Evolutionary conservation across 352 stramenopile genomes (phyloP), one percentile per base, ranked within the genome.

Genomic region (Phytopythium helicoides): DNA sequence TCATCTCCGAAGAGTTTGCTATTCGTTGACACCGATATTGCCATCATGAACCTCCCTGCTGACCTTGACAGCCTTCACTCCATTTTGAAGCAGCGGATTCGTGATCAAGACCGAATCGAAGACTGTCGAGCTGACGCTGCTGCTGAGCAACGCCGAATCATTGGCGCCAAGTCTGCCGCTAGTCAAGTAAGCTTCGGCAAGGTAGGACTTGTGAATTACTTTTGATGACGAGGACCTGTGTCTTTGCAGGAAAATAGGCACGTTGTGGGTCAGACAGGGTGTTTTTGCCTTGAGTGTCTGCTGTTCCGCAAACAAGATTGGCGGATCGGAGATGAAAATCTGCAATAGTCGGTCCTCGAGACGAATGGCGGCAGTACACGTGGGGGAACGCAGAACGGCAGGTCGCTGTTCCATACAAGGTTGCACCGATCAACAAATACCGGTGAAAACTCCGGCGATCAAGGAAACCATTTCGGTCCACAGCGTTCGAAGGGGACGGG

Each of bases 201-300:
- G 14, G 40, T 28, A 28, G 16, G 26, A 4, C n/a, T 8, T 25
- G 10, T 1, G 3, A 12, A 6, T 28, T 11, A 22, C 1, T 28
- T 7, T 54, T 10, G 47, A 10, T 7, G 3, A 19, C 26, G 5
- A 22, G 37, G 8, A 22, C 11, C 9, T 52, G 26, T 28, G 52
- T 19, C 26, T 38, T n/a, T 56, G 12, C 19, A 79, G 73, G 59
- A 74, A 16, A 66, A 63, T 33, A 60, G 58, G 6, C 76, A 90
- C 45, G 56, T 85, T 46, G 54, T 86, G 6, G 82, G 81, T 0
- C 79, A 92, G 63, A 72, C 79, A 5, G 82, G 82, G 0, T 90
- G 82, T 49, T 92, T 89, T 50, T 92, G 82, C 26, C 53, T 82
- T 31, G 78, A 89, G 39, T 91, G 82, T 48, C 54, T 93, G 16